Evolutionary conservation across 2,329 filamentous ascomycete genomes (phyloP).

Genomic region (Ophiostoma sp.): DNA sequence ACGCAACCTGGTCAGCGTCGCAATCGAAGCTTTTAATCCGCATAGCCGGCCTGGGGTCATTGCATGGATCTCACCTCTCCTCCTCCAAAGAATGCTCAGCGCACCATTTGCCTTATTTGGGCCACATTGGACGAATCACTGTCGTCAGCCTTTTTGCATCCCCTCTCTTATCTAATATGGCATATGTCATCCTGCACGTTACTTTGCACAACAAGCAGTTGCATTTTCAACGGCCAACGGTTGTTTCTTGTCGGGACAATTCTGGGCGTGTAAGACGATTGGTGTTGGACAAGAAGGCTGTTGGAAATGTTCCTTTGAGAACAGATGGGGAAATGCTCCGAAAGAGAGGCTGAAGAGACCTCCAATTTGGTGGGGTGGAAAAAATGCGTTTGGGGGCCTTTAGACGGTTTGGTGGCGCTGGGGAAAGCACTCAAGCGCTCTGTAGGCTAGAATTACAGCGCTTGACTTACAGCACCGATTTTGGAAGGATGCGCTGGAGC

Average conservation of each 20-base stretch:
- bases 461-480: background rate
- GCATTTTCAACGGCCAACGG: background rate
- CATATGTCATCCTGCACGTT: background rate
- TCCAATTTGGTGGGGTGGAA: background rate
- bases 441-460: background rate
- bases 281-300: background rate
- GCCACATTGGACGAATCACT: too few relatives aligned
- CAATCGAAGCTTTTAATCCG: too few relatives aligned
- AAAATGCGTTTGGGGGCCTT: background rate
- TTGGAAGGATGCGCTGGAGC: background rate
- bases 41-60: too few relatives aligned
- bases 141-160: too few relatives aligned
- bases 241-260: background rate
- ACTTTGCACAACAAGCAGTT: background rate
- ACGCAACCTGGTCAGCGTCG: too few relatives aligned
- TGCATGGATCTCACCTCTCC: too few relatives aligned
- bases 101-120: too few relatives aligned
- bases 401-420: background rate
- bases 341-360: background rate
- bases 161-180: too few relatives aligned
- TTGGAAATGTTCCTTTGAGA: background rate
- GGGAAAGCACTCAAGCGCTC: background rate
- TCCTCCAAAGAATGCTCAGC: too few relatives aligned
- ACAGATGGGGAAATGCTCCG: background rate
- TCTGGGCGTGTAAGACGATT: background rate